These are phyloP conservation scores for Arctium lappa DNA, from an alignment of 129 eudicot genomes.

Conservation along the genomic window DNA sequence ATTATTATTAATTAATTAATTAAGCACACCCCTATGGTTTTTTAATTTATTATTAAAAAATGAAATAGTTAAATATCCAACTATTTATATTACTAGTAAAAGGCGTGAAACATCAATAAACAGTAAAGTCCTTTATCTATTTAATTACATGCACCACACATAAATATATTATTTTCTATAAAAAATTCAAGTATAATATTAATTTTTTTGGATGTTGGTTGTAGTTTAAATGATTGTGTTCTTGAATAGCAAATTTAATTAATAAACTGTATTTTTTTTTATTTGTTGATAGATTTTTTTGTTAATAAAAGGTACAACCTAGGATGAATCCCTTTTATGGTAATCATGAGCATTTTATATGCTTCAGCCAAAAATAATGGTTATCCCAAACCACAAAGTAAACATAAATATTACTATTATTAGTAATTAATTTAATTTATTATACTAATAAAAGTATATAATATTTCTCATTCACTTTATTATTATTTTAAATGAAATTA, in stretches of 20 bases:
- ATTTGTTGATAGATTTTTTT: conserved; percentile 10
- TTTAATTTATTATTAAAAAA: not conserved
- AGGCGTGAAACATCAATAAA: conserved; percentile 8
- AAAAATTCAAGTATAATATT: conserved; percentile 12
- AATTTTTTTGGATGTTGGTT: conserved; percentile 21
- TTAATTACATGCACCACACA: not conserved
- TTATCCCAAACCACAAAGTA: conserved; percentile 25
- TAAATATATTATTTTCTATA: not conserved
- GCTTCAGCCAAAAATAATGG: conserved; percentile 6
- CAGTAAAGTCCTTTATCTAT: conserved; percentile 5
- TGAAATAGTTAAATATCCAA: conserved; percentile 1
- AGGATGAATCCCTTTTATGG: conserved; percentile 24
- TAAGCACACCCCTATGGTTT: not conserved
- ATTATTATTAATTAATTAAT: not conserved
- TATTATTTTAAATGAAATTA: not conserved
- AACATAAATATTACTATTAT: conserved; percentile 22
- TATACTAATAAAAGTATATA: not conserved
- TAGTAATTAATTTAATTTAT: not conserved
- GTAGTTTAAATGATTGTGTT: conserved; percentile 23
- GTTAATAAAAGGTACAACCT: conserved; percentile 29
- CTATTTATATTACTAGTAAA: conserved; percentile 17
- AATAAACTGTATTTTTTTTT: conserved; percentile 4
- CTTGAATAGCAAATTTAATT: not conserved
- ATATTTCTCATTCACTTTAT: not conserved
- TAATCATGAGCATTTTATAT: conserved; percentile 18